A percentile compares a stretch with the other conserved stretches of the same genome.
Conservation (phyloP, 768 basidiomycete genomes). For the Amylocystis lapponica region DNA sequence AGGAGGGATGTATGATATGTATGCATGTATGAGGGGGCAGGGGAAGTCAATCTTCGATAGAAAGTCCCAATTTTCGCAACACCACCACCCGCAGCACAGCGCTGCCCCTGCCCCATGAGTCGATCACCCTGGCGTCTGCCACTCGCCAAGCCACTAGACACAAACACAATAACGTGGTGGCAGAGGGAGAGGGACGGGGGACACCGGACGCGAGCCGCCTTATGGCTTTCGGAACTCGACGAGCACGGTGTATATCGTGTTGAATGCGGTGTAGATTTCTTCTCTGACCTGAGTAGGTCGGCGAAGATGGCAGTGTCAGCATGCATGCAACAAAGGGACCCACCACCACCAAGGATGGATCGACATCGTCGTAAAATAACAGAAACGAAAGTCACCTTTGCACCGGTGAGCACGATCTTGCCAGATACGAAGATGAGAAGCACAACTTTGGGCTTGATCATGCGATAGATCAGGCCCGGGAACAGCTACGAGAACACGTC, state of each 20-base stretch:
- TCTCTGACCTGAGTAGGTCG: conserved; percentile 78
- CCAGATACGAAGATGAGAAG: conserved; percentile 98
- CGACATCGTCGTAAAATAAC: conserved; percentile 17
- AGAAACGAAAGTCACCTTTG: conserved; percentile 65
- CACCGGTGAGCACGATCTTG: conserved; percentile 98
- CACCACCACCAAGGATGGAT: too few relatives aligned
- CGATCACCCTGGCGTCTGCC: not conserved
- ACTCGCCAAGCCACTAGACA: not conserved
- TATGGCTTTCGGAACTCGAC: conserved; percentile 91
- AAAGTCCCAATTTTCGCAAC: conserved; percentile 4
- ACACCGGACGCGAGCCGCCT: conserved; percentile 9
- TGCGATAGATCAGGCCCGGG: conserved; percentile 98
- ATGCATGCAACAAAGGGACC: not conserved
- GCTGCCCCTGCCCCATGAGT: not conserved
- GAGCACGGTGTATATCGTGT: conserved; percentile 97
- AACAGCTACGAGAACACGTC: conserved; percentile 60
- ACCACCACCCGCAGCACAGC: not conserved
- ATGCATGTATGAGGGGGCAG: conserved; percentile 3
- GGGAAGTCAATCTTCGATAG: conserved; percentile 4
- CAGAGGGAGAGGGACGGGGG: not conserved
- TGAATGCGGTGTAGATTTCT: conserved; percentile 99
- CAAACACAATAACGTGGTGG: not conserved
- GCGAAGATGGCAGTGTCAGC: conserved; percentile 7
- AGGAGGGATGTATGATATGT: conserved; percentile 1
- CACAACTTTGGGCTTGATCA: conserved; percentile 99